Conservation (phyloP, 768 basidiomycete species). For the Mycena latifolia region DNA sequence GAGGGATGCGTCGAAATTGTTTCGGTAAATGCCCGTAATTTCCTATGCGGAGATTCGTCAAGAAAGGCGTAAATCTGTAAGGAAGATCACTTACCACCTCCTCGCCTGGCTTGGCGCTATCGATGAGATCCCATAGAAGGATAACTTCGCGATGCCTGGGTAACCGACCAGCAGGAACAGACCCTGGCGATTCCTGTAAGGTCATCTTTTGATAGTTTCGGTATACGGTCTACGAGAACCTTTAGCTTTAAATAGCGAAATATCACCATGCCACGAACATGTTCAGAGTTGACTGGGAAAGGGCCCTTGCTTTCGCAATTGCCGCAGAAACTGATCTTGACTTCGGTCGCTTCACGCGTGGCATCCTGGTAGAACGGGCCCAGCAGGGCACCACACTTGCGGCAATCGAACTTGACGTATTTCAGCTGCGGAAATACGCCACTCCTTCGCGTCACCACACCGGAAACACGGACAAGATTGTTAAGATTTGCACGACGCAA, state of each 20-base stretch:
- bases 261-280: conserved; percentile 62
- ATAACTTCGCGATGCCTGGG: conserved; percentile 98
- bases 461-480: conserved; percentile 94
- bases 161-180: conserved; percentile 96
- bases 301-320: conserved; percentile 97
- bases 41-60: conserved; percentile 66
- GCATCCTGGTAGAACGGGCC: conserved; percentile 99
- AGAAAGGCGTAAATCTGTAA: neutral
- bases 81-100: conserved; percentile 78
- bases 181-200: conserved; percentile 96
- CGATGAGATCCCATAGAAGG: conserved; percentile 97
- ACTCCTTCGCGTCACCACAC: conserved; percentile 94
- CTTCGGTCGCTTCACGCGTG: conserved; percentile 73
- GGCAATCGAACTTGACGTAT: conserved; percentile 99
- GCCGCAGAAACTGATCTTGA: conserved; percentile 93
- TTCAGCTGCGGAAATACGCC: conserved; percentile 99
- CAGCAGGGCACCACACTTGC: conserved; percentile 92
- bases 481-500: conserved; percentile 93
- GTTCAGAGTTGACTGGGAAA: conserved; percentile 96
- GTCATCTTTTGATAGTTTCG: conserved; percentile 99
- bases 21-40: conserved; percentile 97
- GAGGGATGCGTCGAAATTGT: conserved; percentile 98
- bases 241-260: conserved; percentile 11
- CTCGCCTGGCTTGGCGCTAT: conserved; percentile 98
- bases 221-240: conserved; percentile 83